Evolutionary conservation across 2,329 filamentous ascomycete genomes (phyloP).

Genomic region (Phialocephala sp.): DNA sequence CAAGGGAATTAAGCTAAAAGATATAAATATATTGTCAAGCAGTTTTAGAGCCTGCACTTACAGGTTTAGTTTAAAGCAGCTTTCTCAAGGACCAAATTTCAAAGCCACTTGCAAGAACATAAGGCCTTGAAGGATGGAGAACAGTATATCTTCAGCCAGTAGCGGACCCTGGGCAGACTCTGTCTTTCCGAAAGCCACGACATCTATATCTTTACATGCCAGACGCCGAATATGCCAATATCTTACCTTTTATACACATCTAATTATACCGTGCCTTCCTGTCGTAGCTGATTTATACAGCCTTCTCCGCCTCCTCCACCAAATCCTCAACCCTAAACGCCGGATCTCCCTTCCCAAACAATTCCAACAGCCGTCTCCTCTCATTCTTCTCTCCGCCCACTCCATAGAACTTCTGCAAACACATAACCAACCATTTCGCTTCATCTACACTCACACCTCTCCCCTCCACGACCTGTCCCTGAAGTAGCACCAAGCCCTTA

Average conservation of each 20-base stretch:
- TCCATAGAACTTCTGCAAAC: slow-evolving; percentile 92
- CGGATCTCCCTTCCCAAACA: slow-evolving; percentile 80
- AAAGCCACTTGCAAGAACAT: no score
- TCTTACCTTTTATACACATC: background rate
- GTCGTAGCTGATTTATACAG: slow-evolving; percentile 51
- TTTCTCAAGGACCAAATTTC: no score
- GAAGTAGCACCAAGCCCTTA: slow-evolving; percentile 83
- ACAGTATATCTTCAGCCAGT: background rate
- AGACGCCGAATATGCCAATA: background rate
- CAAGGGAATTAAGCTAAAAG: background rate
- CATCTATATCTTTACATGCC: background rate
- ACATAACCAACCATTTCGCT: slow-evolving; percentile 90
- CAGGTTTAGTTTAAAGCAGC: background rate
- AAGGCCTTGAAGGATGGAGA: background rate
- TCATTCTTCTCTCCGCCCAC: slow-evolving; percentile 60
- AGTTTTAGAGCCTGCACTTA: background rate
- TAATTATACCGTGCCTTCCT: background rate
- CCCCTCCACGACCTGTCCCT: slow-evolving; percentile 78
- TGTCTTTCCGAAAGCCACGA: background rate
- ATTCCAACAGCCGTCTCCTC: slow-evolving; percentile 75
- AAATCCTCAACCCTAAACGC: slow-evolving; percentile 84
- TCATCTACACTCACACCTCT: slow-evolving; percentile 79
- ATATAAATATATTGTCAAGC: no score
- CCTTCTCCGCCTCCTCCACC: slow-evolving; percentile 86
- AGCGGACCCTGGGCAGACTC: no score